Evolutionary conservation across 192 early-diverging fungal genomes (phyloP).

Genomic region (Umbelopsis vinacea): DNA sequence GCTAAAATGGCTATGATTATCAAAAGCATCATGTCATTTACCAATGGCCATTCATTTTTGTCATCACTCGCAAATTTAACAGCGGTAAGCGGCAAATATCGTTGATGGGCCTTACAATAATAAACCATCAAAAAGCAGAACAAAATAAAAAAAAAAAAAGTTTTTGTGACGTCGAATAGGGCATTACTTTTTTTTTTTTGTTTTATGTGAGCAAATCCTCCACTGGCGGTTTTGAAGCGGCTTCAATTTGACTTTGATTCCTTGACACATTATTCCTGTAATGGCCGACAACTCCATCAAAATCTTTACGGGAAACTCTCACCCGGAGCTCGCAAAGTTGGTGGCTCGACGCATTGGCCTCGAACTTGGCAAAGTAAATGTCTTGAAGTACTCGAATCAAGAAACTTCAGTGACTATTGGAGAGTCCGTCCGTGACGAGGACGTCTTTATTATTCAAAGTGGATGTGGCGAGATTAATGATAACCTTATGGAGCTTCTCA

Average conservation of each 20-base stretch:
- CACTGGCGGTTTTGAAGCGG: constrained; percentile 10
- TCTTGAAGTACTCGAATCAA: constrained; percentile 97
- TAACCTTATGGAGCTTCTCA: constrained; percentile 96
- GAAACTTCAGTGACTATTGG: constrained; percentile 79
- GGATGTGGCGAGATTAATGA: constrained; percentile 86
- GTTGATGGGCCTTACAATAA: too few species aligned
- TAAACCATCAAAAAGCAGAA: too few species aligned
- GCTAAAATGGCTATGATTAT: too few species aligned
- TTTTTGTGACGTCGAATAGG: constrained; percentile 21
- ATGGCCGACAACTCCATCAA: constrained; percentile 94
- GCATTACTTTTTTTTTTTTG: constrained; percentile 20
- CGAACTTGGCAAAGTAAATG: constrained; percentile 91
- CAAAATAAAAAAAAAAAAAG: background rate
- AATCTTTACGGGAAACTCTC: constrained; percentile 96
- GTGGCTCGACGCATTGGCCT: constrained; percentile 94
- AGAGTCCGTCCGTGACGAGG: constrained; percentile 93
- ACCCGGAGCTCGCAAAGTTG: constrained; percentile 87
- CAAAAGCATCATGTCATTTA: too few species aligned
- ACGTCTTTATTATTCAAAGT: constrained; percentile 96
- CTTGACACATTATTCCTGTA: background rate
- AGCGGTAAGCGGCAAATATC: too few species aligned
- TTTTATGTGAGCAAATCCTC: background rate
- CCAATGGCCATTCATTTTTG: too few species aligned
- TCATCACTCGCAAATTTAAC: too few species aligned
- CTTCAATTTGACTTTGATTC: background rate